phyloP scores from a whole-genome alignment of 352 stramenopile genomes.

The Globisporangium heterothallicum region DNA sequence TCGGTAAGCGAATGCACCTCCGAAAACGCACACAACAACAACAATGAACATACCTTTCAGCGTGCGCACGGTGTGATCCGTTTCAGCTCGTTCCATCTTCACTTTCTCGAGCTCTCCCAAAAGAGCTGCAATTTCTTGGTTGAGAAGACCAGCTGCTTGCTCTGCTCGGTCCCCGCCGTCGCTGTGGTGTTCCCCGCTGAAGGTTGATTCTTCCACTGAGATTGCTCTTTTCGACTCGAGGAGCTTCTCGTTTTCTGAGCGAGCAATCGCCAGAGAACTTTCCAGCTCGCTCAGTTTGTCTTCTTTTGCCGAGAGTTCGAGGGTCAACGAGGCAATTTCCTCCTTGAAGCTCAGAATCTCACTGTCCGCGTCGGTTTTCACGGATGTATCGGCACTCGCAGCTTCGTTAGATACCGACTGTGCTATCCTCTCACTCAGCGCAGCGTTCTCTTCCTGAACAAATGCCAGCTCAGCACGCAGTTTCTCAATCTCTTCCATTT shows the following conservation, averaged over 20 bases:
- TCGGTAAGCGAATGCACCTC: neutral
- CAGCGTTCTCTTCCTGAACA: neutral
- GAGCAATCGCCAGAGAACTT: neutral
- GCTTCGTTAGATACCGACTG: too few relatives aligned
- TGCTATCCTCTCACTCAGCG: constrained; percentile 1
- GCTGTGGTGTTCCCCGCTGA: neutral
- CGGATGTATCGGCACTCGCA: too few relatives aligned
- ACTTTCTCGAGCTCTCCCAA: constrained; percentile 59
- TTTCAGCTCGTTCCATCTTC: constrained; percentile 48
- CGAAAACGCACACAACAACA: neutral
- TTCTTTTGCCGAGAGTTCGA: neutral
- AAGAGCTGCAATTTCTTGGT: constrained; percentile 15
- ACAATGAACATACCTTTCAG: constrained; percentile 28
- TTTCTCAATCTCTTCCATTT: neutral
- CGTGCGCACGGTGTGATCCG: constrained; percentile 29
- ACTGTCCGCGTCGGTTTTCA: neutral
- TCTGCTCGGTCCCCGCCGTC: too few relatives aligned
- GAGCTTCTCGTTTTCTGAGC: neutral
- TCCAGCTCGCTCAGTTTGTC: constrained; percentile 4
- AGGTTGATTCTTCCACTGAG: too few relatives aligned
- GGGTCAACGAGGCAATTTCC: neutral
- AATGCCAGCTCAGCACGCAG: neutral
- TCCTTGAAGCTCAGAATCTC: constrained; percentile 1
- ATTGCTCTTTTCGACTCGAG: constrained; percentile 1
- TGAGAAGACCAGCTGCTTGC: too few relatives aligned